Evolutionary conservation across 192 early-diverging fungal genomes (phyloP).

Genomic region (Backusella circina): DNA sequence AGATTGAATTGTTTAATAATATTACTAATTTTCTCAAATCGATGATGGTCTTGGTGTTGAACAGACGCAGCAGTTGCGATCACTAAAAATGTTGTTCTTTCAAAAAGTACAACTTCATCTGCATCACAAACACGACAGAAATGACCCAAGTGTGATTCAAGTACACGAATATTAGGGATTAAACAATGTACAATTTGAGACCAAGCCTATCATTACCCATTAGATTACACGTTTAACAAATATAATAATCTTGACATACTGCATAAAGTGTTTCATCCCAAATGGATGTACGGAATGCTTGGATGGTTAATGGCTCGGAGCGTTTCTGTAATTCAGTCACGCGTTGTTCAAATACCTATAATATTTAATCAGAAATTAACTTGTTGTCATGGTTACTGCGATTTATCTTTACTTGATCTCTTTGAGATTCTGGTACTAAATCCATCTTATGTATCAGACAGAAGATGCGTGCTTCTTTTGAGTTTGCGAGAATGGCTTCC

Average conservation of each 20-base stretch:
- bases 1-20: slow-evolving; percentile 93
- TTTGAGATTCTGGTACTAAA: slow-evolving; percentile 72
- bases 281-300: slow-evolving; percentile 78
- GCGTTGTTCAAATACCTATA: slow-evolving; percentile 63
- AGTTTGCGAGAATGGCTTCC: slow-evolving; percentile 74
- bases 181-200: slow-evolving; percentile 94
- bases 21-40: slow-evolving; percentile 89
- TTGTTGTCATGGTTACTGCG: not conserved
- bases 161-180: slow-evolving; percentile 84
- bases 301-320: slow-evolving; percentile 66
- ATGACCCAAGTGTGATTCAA: slow-evolving; percentile 75
- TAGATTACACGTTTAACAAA: not conserved
- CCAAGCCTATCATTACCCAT: slow-evolving; percentile 70
- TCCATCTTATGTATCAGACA: slow-evolving; percentile 99
- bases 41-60: slow-evolving; percentile 63
- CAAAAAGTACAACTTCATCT: slow-evolving; percentile 93
- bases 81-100: slow-evolving; percentile 92
- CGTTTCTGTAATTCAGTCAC: slow-evolving; percentile 61
- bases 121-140: slow-evolving; percentile 88
- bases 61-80: slow-evolving; percentile 75
- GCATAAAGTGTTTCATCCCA: slow-evolving; percentile 94
- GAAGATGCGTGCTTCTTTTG: slow-evolving; percentile 90
- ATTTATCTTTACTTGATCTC: slow-evolving; percentile 51
- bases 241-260: slow-evolving; percentile 33
- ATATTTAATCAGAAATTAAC: slow-evolving; percentile 15